phyloP scores from a whole-genome alignment of 805 yeast genomes.

The Candida broadrunensis region DNA sequence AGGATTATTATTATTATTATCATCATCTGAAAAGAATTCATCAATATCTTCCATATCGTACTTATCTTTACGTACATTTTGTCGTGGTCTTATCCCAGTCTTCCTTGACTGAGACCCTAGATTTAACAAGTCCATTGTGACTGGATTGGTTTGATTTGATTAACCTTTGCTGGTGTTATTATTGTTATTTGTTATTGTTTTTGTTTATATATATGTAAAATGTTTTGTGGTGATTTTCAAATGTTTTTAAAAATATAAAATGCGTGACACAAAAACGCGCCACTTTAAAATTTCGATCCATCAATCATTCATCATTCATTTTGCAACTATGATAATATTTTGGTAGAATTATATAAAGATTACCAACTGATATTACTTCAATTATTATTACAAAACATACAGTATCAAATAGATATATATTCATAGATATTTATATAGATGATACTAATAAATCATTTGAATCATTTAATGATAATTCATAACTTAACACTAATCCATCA shows the following conservation, averaged over 20 bases:
- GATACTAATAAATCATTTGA: neutral
- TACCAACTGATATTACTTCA: too few relatives aligned
- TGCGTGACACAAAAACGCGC: conserved; percentile 11
- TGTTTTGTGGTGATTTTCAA: too few relatives aligned
- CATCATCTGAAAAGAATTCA: conserved; percentile 62
- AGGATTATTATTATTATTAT: conserved; percentile 11
- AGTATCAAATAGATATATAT: too few relatives aligned
- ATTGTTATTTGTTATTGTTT: neutral
- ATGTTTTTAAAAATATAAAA: neutral
- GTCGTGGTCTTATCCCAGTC: conserved; percentile 54
- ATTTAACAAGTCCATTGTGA: conserved; percentile 36
- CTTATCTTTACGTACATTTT: conserved; percentile 49
- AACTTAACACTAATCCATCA: conserved; percentile 28
- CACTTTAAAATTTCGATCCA: conserved; percentile 7
- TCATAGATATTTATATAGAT: neutral
- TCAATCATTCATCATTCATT: too few relatives aligned
- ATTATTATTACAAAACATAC: conserved; percentile 1
- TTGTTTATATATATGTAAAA: neutral
- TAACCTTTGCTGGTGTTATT: neutral
- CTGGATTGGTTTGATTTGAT: too few relatives aligned
- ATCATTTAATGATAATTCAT: conserved; percentile 11
- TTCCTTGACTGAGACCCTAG: conserved; percentile 65
- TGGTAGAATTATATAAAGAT: too few relatives aligned
- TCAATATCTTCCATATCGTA: conserved; percentile 68
- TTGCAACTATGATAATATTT: conserved; percentile 7